Percentiles rank a stretch among this genome's conserved stretches.
phyloP scores from a whole-genome alignment of 2,329 filamentous ascomycete genomes.

The Claviceps digitariae region DNA sequence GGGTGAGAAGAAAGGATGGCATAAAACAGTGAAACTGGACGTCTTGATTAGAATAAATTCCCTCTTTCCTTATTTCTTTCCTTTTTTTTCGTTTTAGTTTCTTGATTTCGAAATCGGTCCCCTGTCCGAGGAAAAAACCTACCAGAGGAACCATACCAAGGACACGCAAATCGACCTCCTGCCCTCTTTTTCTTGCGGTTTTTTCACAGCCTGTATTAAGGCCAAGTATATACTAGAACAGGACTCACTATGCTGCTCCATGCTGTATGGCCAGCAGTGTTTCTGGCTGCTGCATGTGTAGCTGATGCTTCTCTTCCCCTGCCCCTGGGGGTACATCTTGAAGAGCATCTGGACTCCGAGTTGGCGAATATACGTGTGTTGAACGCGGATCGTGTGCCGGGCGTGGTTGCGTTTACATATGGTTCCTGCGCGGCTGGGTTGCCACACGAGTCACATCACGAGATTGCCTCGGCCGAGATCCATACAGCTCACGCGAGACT shows the following conservation, averaged over 20 bases:
- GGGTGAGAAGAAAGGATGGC: too few relatives aligned
- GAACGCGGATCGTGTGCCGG: not conserved
- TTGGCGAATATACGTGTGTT: not conserved
- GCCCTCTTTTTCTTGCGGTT: too few relatives aligned
- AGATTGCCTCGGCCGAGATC: constrained; percentile 16
- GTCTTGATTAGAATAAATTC: too few relatives aligned
- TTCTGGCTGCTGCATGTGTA: not conserved
- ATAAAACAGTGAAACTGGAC: too few relatives aligned
- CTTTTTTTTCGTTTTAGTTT: too few relatives aligned
- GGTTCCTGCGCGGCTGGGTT: not conserved
- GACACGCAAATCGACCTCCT: too few relatives aligned
- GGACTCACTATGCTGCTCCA: not conserved
- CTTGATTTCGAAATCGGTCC: too few relatives aligned
- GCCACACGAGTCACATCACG: not conserved
- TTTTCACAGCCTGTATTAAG: too few relatives aligned
- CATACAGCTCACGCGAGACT: not conserved
- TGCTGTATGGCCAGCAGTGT: not conserved
- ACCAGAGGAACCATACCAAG: too few relatives aligned
- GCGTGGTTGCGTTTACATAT: not conserved
- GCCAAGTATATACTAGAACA: too few relatives aligned
- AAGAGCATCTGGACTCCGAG: not conserved
- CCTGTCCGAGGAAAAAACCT: too few relatives aligned
- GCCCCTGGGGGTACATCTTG: not conserved
- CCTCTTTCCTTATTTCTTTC: too few relatives aligned
- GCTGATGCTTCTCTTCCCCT: not conserved